phyloP scores from a whole-genome alignment of 1,139 yeast species.

The Debaryomycetaceae sp. region DNA sequence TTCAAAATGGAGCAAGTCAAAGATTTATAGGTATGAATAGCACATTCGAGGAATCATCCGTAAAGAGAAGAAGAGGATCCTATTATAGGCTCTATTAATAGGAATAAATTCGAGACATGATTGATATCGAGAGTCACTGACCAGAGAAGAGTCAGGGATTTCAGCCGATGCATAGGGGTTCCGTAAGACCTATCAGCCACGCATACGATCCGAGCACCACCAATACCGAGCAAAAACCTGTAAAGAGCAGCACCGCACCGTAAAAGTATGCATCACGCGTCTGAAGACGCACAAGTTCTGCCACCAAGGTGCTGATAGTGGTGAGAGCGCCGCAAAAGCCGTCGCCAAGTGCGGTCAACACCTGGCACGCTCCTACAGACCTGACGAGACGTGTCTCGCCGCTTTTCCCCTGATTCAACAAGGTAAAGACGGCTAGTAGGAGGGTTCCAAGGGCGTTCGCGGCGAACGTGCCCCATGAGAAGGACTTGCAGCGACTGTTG shows the following conservation, averaged over 20 bases:
- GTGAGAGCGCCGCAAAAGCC: constrained; percentile 76
- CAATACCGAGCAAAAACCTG: constrained; percentile 30
- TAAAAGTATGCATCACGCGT: constrained; percentile 25
- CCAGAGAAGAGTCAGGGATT: too few species aligned
- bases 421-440: constrained; percentile 42
- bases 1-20: too few species aligned
- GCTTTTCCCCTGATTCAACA: constrained; percentile 39
- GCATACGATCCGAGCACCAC: constrained; percentile 44
- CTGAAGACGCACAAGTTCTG: constrained; percentile 42
- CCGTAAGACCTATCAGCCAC: constrained; percentile 35
- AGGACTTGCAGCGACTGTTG: constrained; percentile 29
- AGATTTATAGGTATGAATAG: too few species aligned
- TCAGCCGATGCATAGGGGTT: constrained; percentile 19
- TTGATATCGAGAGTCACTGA: too few species aligned
- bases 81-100: too few species aligned
- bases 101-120: too few species aligned
- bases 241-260: constrained; percentile 23
- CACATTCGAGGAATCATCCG: background rate
- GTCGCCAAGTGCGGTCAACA: constrained; percentile 45
- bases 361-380: constrained; percentile 32
- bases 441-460: constrained; percentile 56
- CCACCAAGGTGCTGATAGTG: constrained; percentile 68
- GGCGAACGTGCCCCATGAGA: constrained; percentile 66
- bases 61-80: background rate
- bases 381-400: constrained; percentile 16